Evolutionary conservation across 75 land plant genomes (phyloP), one percentile per base, ranked within the genome.

Genomic region (Larix kaempferi): DNA sequence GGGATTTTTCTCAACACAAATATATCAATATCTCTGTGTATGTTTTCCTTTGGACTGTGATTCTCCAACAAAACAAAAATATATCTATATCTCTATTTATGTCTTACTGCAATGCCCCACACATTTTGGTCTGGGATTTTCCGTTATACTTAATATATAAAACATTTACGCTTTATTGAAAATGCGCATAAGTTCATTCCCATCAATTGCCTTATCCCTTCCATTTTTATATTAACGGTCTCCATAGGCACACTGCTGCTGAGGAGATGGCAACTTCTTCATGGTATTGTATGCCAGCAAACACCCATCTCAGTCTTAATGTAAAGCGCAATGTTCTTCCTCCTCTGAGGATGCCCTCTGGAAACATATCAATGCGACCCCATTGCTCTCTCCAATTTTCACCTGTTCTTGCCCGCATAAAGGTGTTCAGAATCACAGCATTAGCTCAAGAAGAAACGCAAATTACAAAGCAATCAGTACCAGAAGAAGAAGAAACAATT

Each of bases 261-360:
- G 19, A 69, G 72, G 11, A 69, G 49, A 69, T 69, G 72, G 72
- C 72, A 41, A 49, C 72, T 41, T 69, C 72, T n/a, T 69, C 72
- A 19, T 41, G 3, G 21, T 69, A 37, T 41, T 41, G 13, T 39
- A 19, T 41, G n/a, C 72, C 52, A 69, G n/a, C 72, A 69, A 69
- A 49, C 12, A 49, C 13, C 52, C 72, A 41, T 69, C 19, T 69
- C 49, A 69, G 39, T 41, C 52, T 69, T 19, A 69, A 69, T 10
- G 52, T 39, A 23, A 8, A 49, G 10, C 2, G 2, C 54, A 49
- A 41, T 69, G 72, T 44, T 41, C 72, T n/a, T 69, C 3, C 37
- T 41, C 35, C 49, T 67, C n/a, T 23, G 41, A 69, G 52, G 52
- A n/a, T 37, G 3, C 39, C 72, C 3, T 41, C 23, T 35, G 19